A percentile compares a stretch with the other conserved stretches of the same genome.
Conservation (phyloP, 768 basidiomycete species). For the Phanerochaete carnosa region DNA sequence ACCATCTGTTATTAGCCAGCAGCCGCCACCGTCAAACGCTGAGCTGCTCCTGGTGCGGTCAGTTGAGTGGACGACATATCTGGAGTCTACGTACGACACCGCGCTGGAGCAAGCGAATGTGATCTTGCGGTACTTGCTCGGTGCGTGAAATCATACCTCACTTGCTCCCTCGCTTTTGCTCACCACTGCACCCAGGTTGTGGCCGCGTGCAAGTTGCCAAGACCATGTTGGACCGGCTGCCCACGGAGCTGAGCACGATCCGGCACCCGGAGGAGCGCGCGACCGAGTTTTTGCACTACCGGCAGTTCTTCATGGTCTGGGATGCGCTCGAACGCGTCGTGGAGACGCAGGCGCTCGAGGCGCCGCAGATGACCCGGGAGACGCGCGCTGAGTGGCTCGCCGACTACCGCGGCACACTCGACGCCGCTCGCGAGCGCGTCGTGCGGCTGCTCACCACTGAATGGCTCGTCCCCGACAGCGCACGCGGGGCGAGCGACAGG, state of each 20-base stretch:
- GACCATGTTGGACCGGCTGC: slow-evolving; percentile 54
- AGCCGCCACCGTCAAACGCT: slow-evolving; percentile 50
- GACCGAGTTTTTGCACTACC: slow-evolving; percentile 75
- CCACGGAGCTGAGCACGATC: slow-evolving; percentile 58
- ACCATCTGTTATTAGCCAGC: slow-evolving; percentile 57
- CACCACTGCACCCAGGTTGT: slow-evolving; percentile 42
- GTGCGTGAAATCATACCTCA: slow-evolving; percentile 39
- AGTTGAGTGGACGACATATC: slow-evolving; percentile 91
- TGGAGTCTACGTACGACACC: slow-evolving; percentile 65
- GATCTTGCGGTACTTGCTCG: slow-evolving; percentile 85
- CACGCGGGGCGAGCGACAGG: slow-evolving; percentile 36
- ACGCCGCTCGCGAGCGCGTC: slow-evolving; percentile 62
- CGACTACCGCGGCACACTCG: slow-evolving; percentile 59
- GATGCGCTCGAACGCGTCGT: slow-evolving; percentile 58
- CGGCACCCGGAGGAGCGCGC: slow-evolving; percentile 68
- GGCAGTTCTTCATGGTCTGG: slow-evolving; percentile 78
- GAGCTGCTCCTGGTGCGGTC: slow-evolving; percentile 75
- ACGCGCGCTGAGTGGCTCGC: slow-evolving; percentile 56
- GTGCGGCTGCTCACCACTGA: slow-evolving; percentile 71
- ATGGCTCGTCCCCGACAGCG: slow-evolving; percentile 47
- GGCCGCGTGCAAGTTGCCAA: slow-evolving; percentile 73
- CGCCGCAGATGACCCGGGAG: slow-evolving; percentile 55
- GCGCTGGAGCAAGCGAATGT: slow-evolving; percentile 88
- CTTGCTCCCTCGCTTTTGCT: background rate
- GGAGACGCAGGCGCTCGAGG: slow-evolving; percentile 57